These are phyloP conservation scores for Metroxylon sagu DNA, from an alignment of 176 grass and related monocot genomes.

Conservation along the genomic window DNA sequence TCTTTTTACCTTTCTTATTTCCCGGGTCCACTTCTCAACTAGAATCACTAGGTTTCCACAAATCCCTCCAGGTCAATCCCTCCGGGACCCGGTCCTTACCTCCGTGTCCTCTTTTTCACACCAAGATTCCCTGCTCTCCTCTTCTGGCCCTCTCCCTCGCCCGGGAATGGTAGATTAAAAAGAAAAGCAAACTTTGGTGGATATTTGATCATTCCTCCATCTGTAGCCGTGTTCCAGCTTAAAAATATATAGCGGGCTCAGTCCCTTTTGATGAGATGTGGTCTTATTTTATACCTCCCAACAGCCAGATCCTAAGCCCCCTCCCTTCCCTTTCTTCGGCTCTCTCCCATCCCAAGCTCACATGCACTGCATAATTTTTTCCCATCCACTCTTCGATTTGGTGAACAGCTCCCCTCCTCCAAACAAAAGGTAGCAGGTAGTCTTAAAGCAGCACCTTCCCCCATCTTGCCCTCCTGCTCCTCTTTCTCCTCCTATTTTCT, in stretches of 20 bases:
- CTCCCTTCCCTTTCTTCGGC: not conserved
- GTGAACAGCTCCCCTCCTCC: constrained; percentile 19
- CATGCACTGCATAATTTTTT: no score
- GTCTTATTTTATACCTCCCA: not conserved
- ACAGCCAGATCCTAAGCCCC: not conserved
- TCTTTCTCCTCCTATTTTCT: not conserved
- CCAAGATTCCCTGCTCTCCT: no score
- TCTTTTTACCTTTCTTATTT: not conserved
- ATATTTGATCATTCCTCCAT: not conserved
- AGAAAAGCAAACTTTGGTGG: not conserved
- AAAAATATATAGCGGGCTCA: not conserved
- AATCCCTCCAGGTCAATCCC: no score
- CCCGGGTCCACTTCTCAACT: not conserved
- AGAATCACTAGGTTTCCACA: no score
- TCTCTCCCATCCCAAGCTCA: no score
- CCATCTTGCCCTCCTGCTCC: constrained; percentile 5
- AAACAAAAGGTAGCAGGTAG: constrained; percentile 1
- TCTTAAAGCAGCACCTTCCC: constrained; percentile 5
- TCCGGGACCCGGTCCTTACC: no score
- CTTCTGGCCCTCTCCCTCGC: no score
- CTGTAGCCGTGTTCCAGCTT: not conserved
- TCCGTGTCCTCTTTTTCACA: no score
- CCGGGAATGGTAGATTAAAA: no score
- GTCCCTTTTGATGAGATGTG: constrained; percentile 8
- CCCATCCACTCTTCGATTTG: constrained; percentile 9